Evolutionary conservation across 2,329 filamentous ascomycete genomes (phyloP).

Genomic region (Fusarium anthophilum): DNA sequence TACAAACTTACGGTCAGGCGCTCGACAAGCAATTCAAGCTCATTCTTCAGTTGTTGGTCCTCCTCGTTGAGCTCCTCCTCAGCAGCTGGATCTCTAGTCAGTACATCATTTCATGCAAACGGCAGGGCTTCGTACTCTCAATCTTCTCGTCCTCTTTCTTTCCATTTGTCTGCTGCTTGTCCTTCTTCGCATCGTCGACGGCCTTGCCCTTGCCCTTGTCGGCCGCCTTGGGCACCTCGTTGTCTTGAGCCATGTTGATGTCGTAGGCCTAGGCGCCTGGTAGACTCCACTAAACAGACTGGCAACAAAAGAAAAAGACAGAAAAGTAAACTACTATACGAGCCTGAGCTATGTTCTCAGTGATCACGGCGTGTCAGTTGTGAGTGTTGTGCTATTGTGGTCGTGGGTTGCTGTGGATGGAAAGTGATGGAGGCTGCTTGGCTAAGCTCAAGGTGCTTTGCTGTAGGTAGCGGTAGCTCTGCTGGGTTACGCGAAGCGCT

Average conservation of each 20-base stretch:
- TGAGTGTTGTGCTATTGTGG: slow-evolving; percentile 34
- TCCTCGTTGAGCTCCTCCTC: slow-evolving; percentile 95
- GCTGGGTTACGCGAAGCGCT: slow-evolving; percentile 57
- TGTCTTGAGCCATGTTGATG: slow-evolving; percentile 88
- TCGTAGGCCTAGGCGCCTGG: slow-evolving; percentile 43
- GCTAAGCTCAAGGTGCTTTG: slow-evolving; percentile 49
- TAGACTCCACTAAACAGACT: slow-evolving; percentile 38
- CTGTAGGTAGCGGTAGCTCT: slow-evolving; percentile 46
- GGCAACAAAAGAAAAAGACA: slow-evolving; percentile 9
- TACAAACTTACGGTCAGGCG: slow-evolving; percentile 76
- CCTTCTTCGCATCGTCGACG: slow-evolving; percentile 74
- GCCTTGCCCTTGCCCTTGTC: slow-evolving; percentile 99
- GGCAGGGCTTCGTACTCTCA: slow-evolving; percentile 51
- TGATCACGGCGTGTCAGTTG: slow-evolving; percentile 15
- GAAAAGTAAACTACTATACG: slow-evolving; percentile 1
- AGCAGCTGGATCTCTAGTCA: slow-evolving; percentile 46
- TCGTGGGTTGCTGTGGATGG: slow-evolving; percentile 46
- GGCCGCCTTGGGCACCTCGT: slow-evolving; percentile 81
- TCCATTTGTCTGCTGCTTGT: slow-evolving; percentile 74
- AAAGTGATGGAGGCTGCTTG: slow-evolving; percentile 51
- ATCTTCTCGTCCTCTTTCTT: slow-evolving; percentile 79
- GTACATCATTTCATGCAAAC: slow-evolving; percentile 21
- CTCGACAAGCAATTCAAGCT: slow-evolving; percentile 98
- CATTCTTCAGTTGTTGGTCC: slow-evolving; percentile 96
- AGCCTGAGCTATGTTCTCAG: slow-evolving; percentile 11